These are phyloP conservation scores for Fraxinus greggii DNA, from an alignment of 305 asterid species.

Conservation along the genomic window DNA sequence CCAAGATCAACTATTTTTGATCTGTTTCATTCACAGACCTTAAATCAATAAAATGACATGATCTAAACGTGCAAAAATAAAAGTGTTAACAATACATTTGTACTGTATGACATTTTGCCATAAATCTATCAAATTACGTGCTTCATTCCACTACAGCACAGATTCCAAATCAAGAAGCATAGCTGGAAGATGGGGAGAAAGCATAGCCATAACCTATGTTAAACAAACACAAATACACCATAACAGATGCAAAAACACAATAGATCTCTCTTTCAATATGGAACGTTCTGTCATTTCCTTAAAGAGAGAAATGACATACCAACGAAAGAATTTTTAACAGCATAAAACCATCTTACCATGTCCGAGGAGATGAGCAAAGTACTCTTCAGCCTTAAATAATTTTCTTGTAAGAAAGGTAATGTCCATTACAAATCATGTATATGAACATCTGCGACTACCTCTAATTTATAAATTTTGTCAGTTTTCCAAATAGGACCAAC, in stretches of 20 bases:
- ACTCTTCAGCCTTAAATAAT: slow-evolving; percentile 82
- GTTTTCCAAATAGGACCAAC: slow-evolving; percentile 67
- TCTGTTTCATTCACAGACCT: too few species aligned
- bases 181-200: not conserved
- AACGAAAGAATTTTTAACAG: slow-evolving; percentile 12
- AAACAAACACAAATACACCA: not conserved
- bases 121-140: not conserved
- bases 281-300: not conserved
- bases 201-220: not conserved
- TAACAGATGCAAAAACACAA: slow-evolving; percentile 13
- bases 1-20: too few species aligned
- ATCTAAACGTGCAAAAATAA: not conserved
- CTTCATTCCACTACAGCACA: slow-evolving; percentile 3
- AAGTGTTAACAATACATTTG: not conserved
- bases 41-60: too few species aligned
- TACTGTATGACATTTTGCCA: not conserved
- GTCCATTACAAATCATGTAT: slow-evolving; percentile 81
- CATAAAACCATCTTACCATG: slow-evolving; percentile 56
- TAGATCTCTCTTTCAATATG: not conserved
- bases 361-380: slow-evolving; percentile 84
- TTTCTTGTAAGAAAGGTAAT: slow-evolving; percentile 71
- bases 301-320: not conserved
- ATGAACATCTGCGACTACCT: slow-evolving; percentile 86
- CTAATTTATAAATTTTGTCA: slow-evolving; percentile 79
- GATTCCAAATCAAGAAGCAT: slow-evolving; percentile 6